Evolutionary conservation across 1,284 basidiomycete genomes (phyloP).

Genomic region (Sanghuangporus baumii): DNA sequence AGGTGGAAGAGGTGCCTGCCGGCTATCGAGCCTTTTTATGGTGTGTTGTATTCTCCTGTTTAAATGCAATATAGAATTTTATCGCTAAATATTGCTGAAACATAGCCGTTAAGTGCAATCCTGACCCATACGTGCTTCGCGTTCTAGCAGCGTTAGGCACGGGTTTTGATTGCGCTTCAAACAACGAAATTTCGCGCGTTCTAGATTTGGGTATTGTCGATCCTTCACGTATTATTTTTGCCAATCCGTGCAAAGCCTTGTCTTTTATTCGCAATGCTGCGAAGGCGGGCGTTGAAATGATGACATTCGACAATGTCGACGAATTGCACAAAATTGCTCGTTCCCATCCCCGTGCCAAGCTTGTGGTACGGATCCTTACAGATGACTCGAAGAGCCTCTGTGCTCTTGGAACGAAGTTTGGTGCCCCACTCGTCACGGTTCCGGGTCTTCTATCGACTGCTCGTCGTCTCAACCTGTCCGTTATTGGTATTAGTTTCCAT

Average conservation of each 20-base stretch:
- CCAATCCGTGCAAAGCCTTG: constrained; percentile 97
- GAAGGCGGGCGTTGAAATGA: constrained; percentile 76
- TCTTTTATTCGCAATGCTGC: constrained; percentile 90
- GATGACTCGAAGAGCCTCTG: constrained; percentile 96
- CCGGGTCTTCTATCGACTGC: constrained; percentile 80
- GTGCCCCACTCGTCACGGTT: constrained; percentile 84
- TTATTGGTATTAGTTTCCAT: constrained; percentile 97
- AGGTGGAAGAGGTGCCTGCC: constrained; percentile 82
- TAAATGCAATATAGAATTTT: constrained; percentile 10
- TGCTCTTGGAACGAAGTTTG: constrained; percentile 94
- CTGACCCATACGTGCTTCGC: constrained; percentile 90
- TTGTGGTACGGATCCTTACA: constrained; percentile 92
- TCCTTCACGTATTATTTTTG: constrained; percentile 88
- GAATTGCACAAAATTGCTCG: constrained; percentile 95
- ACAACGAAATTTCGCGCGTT: constrained; percentile 86
- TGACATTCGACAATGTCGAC: constrained; percentile 99
- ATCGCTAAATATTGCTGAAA: constrained; percentile 11
- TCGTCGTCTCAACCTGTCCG: constrained; percentile 74
- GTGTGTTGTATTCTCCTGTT: constrained; percentile 35
- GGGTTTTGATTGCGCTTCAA: constrained; percentile 98
- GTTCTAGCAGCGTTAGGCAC: constrained; percentile 86
- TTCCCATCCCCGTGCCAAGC: constrained; percentile 76
- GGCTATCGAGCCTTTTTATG: constrained; percentile 90
- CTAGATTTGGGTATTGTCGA: constrained; percentile 67
- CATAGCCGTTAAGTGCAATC: constrained; percentile 93